These are phyloP conservation scores for Phaeotremella fagi DNA, from an alignment of 768 basidiomycete genomes.

Conservation along the genomic window DNA sequence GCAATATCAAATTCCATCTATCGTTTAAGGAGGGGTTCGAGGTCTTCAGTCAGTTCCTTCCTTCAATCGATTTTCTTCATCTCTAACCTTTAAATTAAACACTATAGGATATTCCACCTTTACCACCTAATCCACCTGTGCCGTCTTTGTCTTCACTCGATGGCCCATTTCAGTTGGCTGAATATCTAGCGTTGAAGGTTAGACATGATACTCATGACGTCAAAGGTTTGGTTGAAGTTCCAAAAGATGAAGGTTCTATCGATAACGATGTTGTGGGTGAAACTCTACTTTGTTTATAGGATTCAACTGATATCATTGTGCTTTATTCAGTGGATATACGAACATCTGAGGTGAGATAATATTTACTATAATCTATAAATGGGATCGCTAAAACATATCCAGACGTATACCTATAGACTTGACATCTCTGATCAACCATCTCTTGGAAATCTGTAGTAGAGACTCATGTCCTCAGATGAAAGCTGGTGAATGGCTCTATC, in stretches of 20 bases:
- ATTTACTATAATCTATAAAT: neutral
- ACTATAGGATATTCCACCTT: constrained; percentile 18
- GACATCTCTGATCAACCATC: constrained; percentile 41
- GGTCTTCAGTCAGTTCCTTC: constrained; percentile 20
- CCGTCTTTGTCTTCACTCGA: constrained; percentile 54
- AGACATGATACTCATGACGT: constrained; percentile 84
- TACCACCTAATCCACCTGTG: constrained; percentile 54
- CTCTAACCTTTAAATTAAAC: neutral
- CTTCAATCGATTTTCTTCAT: neutral
- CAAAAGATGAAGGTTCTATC: constrained; percentile 50
- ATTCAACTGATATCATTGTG: constrained; percentile 52
- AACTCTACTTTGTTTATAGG: constrained; percentile 71
- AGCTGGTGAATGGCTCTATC: constrained; percentile 95
- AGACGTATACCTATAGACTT: constrained; percentile 49
- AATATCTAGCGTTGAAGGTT: constrained; percentile 85
- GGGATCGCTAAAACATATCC: neutral
- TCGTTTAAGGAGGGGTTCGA: constrained; percentile 33
- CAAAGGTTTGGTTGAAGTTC: constrained; percentile 69
- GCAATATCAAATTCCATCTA: constrained; percentile 4
- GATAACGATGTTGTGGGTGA: constrained; percentile 55
- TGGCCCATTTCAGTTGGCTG: constrained; percentile 90
- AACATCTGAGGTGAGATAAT: constrained; percentile 45
- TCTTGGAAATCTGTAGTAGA: constrained; percentile 59
- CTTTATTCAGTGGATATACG: constrained; percentile 49
- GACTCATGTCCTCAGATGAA: constrained; percentile 93